Base-by-base conservation (phyloP, 2,329 filamentous ascomycete species). In the Talaromyces atroroseus region DNA sequence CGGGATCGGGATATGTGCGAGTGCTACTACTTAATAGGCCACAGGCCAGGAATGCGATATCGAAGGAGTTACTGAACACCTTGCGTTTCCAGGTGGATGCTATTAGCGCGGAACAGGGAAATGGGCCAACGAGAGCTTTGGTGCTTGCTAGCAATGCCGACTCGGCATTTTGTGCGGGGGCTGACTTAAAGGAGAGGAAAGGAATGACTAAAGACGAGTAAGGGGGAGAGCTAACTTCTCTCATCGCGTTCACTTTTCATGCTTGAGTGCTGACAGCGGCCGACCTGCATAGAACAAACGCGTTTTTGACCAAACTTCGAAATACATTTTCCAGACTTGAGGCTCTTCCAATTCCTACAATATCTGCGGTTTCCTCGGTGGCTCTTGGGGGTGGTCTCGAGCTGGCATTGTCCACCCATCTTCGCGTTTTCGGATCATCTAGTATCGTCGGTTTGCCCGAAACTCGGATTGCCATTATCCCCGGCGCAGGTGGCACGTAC, bases 381-480 rank as follows among this genome's bases (percentile, higher is more conserved):
- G 94, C 94, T 5, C 86, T 97, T 29, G 94, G 94, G 61, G 94
- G 94, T 65, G 94, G 94, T 48, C 85, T 99, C 62, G 94, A 99
- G 75, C 83, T 99, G 53, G 92, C 91, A 1, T 84, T 99, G 6
- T 86, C 88, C 63, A 95, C 92, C 1, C 86, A 94, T 72, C 85
- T 99, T 73, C 90, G 94, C 62, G 87, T 99, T 52, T 86, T 97
- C 63, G 82, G 86, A 32, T 90, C 89, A 40, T 88, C 86, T 34
- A 88, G 90, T 16, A 77, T 80, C 23, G 84, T 99, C 54, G 92
- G 85, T 0, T 83, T 97, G 5, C 94, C 94, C 1, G 94, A 99
- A 72, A 97, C 94, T 1, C 82, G 92, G 2, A 82, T 99, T 2
- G 94, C 88, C 56, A 99, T 99, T 69, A 88, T 99, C 62, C 94